Evolutionary conservation across 148 eudicot genomes (phyloP).

Genomic region (Rheum nobile): DNA sequence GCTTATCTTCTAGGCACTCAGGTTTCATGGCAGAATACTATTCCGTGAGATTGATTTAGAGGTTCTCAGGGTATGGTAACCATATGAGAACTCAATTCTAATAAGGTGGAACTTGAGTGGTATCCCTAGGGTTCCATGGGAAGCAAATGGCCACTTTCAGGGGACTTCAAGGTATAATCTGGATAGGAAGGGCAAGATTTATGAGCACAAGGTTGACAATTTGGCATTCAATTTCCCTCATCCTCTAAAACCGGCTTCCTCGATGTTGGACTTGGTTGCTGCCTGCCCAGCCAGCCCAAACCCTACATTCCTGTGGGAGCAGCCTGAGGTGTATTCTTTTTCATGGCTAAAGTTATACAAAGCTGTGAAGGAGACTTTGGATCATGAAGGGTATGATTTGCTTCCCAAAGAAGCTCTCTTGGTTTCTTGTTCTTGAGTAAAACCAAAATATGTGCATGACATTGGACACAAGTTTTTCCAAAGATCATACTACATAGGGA

Average conservation of each 20-base stretch:
- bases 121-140: constrained; percentile 84
- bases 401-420: constrained; percentile 31
- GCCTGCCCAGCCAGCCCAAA: constrained; percentile 72
- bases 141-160: constrained; percentile 65
- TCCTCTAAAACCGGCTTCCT: constrained; percentile 42
- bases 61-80: constrained; percentile 65
- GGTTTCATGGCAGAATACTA: constrained; percentile 63
- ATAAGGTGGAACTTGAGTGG: constrained; percentile 70
- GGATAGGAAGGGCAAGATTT: constrained; percentile 72
- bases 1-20: constrained; percentile 62
- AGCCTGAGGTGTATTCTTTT: constrained; percentile 23
- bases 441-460: background rate
- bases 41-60: constrained; percentile 57
- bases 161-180: constrained; percentile 74
- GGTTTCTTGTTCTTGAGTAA: constrained; percentile 30
- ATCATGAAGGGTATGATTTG: constrained; percentile 23
- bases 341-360: constrained; percentile 66
- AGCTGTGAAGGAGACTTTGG: constrained; percentile 47
- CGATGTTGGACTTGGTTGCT: constrained; percentile 59
- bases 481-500: background rate
- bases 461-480: background rate
- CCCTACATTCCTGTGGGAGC: constrained; percentile 51
- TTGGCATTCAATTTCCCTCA: constrained; percentile 72
- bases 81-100: constrained; percentile 59
- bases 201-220: constrained; percentile 79